phyloP scores from a whole-genome alignment of 78 protist species.

The Emiliania huxleyi region DNA sequence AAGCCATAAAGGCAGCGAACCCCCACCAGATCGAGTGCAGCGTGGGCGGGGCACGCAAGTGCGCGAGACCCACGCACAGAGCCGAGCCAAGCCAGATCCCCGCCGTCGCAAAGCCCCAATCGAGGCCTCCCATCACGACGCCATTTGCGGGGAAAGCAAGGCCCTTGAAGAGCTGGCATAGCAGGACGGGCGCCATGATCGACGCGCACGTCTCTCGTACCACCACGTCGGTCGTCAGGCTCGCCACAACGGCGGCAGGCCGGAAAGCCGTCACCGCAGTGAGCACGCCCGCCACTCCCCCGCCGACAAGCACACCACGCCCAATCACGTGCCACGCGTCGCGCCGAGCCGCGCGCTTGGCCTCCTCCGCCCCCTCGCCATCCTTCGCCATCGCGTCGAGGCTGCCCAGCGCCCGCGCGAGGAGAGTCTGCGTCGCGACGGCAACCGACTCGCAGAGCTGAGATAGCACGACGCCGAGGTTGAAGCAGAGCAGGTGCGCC shows the following conservation, averaged over 20 bases:
- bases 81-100: background rate
- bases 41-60: background rate
- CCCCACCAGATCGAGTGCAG: background rate
- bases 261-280: background rate
- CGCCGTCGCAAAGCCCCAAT: background rate
- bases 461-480: constrained; percentile 17
- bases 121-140: constrained; percentile 18
- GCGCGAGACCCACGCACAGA: background rate
- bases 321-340: background rate
- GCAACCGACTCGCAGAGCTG: constrained; percentile 23
- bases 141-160: constrained; percentile 28
- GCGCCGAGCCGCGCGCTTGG: background rate
- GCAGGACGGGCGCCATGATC: constrained; percentile 18
- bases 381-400: background rate
- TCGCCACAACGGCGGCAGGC: background rate
- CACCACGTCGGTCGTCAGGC: background rate
- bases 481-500: constrained; percentile 5
- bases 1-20: background rate
- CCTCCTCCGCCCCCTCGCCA: background rate
- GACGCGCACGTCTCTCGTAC: background rate
- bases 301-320: background rate
- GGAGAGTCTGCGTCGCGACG: constrained; percentile 4
- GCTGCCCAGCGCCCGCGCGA: background rate
- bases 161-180: constrained; percentile 23
- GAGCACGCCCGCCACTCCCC: background rate